A percentile compares a stretch with the other conserved stretches of the same genome.
Conservation (phyloP, 2,329 filamentous ascomycete species). For the Cladophialophora psammophila region DNA sequence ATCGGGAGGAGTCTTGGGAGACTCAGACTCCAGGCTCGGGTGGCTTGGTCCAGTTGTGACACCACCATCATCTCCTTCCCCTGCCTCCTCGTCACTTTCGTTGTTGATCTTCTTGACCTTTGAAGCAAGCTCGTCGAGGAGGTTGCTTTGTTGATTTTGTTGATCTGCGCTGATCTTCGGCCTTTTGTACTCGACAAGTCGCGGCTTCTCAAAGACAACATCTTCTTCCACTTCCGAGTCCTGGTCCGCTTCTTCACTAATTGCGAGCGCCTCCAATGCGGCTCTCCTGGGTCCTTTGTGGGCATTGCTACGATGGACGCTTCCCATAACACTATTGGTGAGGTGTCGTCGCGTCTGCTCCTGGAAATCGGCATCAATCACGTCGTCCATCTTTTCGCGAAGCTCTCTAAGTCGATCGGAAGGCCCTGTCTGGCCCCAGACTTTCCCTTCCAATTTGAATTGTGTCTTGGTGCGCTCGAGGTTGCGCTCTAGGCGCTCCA, state of each 20-base stretch:
- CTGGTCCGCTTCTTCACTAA: constrained; percentile 56
- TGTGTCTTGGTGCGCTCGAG: constrained; percentile 97
- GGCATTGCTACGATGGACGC: constrained; percentile 66
- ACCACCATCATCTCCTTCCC: constrained; percentile 60
- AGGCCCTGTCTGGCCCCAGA: constrained; percentile 85
- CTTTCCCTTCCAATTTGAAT: constrained; percentile 92
- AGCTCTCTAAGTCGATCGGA: constrained; percentile 91
- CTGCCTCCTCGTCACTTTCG: constrained; percentile 61
- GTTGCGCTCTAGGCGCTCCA: constrained; percentile 93
- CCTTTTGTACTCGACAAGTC: constrained; percentile 78
- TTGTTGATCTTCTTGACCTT: constrained; percentile 79
- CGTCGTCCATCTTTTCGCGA: constrained; percentile 90
- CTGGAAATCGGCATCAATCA: constrained; percentile 60
- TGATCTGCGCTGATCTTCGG: constrained; percentile 69
- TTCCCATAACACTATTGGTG: constrained; percentile 76
- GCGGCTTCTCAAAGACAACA: constrained; percentile 77
- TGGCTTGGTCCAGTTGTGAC: constrained; percentile 78
- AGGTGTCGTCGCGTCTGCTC: constrained; percentile 68
- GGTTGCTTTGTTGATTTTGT: constrained; percentile 70
- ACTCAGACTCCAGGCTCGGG: constrained; percentile 74
- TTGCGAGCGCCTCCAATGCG: constrained; percentile 47
- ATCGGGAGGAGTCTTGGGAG: constrained; percentile 72
- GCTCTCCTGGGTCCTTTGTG: constrained; percentile 47
- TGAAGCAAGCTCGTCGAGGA: constrained; percentile 75
- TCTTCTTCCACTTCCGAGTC: constrained; percentile 66